Evolutionary conservation across 108 stramenopile species (phyloP), one percentile per base, ranked within the genome.

Genomic region (Nitzschia sp.): DNA sequence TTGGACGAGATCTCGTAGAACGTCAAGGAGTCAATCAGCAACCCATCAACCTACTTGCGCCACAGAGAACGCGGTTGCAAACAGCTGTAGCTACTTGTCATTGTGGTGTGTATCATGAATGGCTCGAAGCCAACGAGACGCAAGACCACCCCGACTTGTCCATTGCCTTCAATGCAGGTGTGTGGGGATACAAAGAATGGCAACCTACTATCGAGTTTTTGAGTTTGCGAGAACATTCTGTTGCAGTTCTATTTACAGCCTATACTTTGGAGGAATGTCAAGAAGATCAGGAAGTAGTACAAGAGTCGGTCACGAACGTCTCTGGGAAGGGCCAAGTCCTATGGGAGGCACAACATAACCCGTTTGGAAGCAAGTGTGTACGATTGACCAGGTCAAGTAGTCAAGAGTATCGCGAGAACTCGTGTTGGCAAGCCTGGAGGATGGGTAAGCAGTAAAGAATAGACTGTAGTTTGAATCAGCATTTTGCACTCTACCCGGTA

Each of bases 111-210:
- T 94, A 94, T 66, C 85, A 94, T 65, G 86, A 89, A 10, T 81
- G 63, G 46, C 37, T 78, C 42, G 73, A 67, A 50, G 10, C 34
- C 10, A 48, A 20, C 12, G 9, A 44, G 6, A 3, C 42, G 9
- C 6, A 10, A 0, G 38, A 11, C 8, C 14, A 41, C 37, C 75
- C 85, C 29, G 82, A 88, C 69, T 51, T 94, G 51, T 60, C 72
- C 10, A 57, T 94, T 44, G 85, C 87, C 50, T 94, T 79, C 44
- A 89, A 94, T 71, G 88, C 93, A 38, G 93, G 93, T 6, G 81
- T 94, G 43, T 94, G 93, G 93, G 93, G 93, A 0, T 94, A 94
- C 73, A 72, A 77, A 51, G 87, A 89, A 41, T 94, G 93, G 93
- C 58, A 69, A 37, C 83, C 86, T 12, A 94, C 93, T 2, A 54